Percentiles rank a stretch among this genome's conserved stretches.
phyloP scores from a whole-genome alignment of 2,329 filamentous ascomycete genomes.

The Polychaeton citri region DNA sequence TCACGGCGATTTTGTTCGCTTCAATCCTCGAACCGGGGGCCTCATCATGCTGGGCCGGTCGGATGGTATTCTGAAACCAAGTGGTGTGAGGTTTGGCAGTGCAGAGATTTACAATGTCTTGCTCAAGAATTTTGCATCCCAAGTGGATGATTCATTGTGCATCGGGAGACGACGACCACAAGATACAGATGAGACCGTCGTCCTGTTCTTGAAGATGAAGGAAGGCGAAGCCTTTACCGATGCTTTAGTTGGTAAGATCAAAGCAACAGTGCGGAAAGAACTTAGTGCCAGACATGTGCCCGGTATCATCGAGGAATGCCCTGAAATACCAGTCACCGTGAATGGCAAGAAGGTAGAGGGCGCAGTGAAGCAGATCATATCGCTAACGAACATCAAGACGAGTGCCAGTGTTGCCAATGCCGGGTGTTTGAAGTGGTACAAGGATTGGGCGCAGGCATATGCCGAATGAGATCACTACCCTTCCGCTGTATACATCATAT shows the following conservation, averaged over 20 bases:
- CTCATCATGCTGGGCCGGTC: slow-evolving; percentile 84
- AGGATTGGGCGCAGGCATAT: slow-evolving; percentile 54
- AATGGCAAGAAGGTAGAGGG: slow-evolving; percentile 99
- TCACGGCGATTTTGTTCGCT: slow-evolving; percentile 78
- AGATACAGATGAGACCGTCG: slow-evolving; percentile 74
- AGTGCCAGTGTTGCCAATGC: slow-evolving; percentile 90
- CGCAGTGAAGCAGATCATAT: slow-evolving; percentile 90
- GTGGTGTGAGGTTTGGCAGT: slow-evolving; percentile 80
- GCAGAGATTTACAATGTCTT: slow-evolving; percentile 97
- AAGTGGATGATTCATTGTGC: slow-evolving; percentile 78
- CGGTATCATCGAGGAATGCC: slow-evolving; percentile 64
- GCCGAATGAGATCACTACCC: too few relatives aligned
- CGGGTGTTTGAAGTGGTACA: slow-evolving; percentile 79
- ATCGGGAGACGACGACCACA: slow-evolving; percentile 59
- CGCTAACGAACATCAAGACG: slow-evolving; percentile 72
- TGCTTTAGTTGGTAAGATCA: slow-evolving; percentile 51
- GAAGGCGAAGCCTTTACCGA: slow-evolving; percentile 43
- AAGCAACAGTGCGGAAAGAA: slow-evolving; percentile 56
- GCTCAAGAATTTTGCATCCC: slow-evolving; percentile 62
- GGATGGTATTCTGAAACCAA: slow-evolving; percentile 85
- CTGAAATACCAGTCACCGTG: slow-evolving; percentile 77
- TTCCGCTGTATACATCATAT: too few relatives aligned
- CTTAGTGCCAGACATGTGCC: slow-evolving; percentile 85
- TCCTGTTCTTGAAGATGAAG: slow-evolving; percentile 73
- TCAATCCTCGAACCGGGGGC: slow-evolving; percentile 59